Base-by-base conservation (phyloP, 768 basidiomycete species). In the Candolleomyces eurysporus region DNA sequence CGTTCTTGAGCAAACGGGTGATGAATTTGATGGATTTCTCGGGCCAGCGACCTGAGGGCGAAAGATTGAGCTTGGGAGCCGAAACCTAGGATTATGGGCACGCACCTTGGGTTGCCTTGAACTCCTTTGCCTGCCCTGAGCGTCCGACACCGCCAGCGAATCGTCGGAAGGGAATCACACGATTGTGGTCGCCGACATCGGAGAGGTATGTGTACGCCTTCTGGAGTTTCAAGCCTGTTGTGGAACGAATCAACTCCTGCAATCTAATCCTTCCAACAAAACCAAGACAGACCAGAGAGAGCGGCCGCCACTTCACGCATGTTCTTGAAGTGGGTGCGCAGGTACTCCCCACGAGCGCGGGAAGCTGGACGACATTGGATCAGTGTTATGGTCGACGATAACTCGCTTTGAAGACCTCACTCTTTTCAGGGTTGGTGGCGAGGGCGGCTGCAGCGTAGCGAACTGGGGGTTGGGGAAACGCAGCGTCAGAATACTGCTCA, bases 261-360 rank as follows among this genome's bases (percentile, higher is more conserved):
- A 48, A 55, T 58, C 16, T 39, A 26, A 58, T 32, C 30, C 48
- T 57, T 56, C 48, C 50, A 52, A 53, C 19, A 19, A 48, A 39
- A 46, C 8, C 58, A 14, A 14, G 46, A 77, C 83, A 71, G 66
- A 94, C 95, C 96, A 66, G 89, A 85, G 65, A 98, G 82, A 67
- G 92, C 94, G 66, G 96, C 96, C 56, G 92, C 96, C 60, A 98
- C 97, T 79, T 99, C 97, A 65, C 93, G 89, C 94, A 97, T 98
- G 87, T 98, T 99, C 90, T 99, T 99, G 89, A 97, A 99, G 83
- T 98, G 96, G 52, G 97, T 98, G 70, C 96, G 92, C 73, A 97
- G 87, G 85, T 98, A 95, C 82, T 96, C 94, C 70, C 95, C 95
- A 71, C 91, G 91, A 62, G 96, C 91, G 72, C 86, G 90, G 71